Percentiles rank a stretch among this genome's conserved stretches.
These are phyloP conservation scores for Ramalina intermedia DNA, from an alignment of 495 filamentous ascomycete genomes.

Conservation along the genomic window DNA sequence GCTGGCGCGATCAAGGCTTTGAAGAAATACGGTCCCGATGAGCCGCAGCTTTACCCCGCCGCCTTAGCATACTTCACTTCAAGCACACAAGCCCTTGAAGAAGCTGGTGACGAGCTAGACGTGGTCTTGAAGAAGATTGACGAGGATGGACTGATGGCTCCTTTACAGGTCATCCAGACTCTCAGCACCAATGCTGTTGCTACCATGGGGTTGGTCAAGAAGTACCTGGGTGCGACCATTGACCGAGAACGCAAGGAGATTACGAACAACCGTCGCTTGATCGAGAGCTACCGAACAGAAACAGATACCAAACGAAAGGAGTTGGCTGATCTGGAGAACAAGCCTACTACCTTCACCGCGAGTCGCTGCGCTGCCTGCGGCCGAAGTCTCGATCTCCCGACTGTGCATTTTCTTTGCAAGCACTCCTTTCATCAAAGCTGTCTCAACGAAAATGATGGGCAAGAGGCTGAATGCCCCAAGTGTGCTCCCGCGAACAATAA, in stretches of 20 bases:
- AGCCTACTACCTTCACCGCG: conserved; percentile 80
- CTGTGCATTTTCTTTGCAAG: conserved; percentile 90
- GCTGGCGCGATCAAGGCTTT: conserved; percentile 77
- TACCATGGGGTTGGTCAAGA: conserved; percentile 93
- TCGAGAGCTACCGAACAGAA: conserved; percentile 72
- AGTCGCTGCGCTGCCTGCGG: conserved; percentile 74
- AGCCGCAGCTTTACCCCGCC: conserved; percentile 85
- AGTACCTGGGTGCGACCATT: conserved; percentile 78
- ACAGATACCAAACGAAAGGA: conserved; percentile 67
- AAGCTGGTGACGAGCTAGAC: conserved; percentile 71
- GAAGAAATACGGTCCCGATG: conserved; percentile 77
- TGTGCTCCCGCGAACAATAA: conserved; percentile 75
- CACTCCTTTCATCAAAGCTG: conserved; percentile 91
- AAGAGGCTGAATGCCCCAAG: conserved; percentile 66
- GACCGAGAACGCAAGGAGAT: conserved; percentile 80
- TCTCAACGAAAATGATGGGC: conserved; percentile 49
- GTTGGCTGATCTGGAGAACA: conserved; percentile 55
- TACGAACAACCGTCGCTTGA: conserved; percentile 63
- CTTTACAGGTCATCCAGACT: conserved; percentile 91
- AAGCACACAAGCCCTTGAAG: conserved; percentile 62
- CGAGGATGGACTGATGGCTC: conserved; percentile 82
- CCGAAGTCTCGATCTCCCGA: conserved; percentile 62
- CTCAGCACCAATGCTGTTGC: conserved; percentile 73
- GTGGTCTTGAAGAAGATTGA: conserved; percentile 75
- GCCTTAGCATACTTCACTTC: conserved; percentile 90